A percentile compares a stretch with the other conserved stretches of the same genome.
Conservation (phyloP, 306 rosid genomes). For the Rosa chinensis region DNA sequence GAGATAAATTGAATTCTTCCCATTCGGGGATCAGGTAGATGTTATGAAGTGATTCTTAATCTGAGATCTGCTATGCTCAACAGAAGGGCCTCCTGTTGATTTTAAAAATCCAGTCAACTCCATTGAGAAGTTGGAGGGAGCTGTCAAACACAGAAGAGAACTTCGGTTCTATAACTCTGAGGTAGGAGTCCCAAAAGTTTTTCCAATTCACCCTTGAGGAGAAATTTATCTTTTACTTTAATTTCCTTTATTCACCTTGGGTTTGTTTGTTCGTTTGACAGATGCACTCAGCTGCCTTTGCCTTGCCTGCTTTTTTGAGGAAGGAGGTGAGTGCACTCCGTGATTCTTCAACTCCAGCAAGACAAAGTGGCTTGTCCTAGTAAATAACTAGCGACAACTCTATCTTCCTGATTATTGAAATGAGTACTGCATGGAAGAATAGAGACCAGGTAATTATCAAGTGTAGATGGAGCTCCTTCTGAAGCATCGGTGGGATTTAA, state of each 20-base stretch:
- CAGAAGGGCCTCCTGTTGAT: slow-evolving; percentile 84
- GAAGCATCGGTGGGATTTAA: neutral
- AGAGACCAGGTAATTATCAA: slow-evolving; percentile 11
- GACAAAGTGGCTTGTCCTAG: slow-evolving; percentile 10
- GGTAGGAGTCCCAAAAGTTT: slow-evolving; percentile 35
- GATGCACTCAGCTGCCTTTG: slow-evolving; percentile 92
- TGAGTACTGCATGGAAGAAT: slow-evolving; percentile 16
- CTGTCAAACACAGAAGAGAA: slow-evolving; percentile 65
- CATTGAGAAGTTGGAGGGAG: slow-evolving; percentile 83
- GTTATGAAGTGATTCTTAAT: neutral
- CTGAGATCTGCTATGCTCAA: slow-evolving; percentile 62
- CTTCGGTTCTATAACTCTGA: slow-evolving; percentile 87
- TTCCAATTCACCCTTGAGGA: neutral
- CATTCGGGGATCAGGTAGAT: neutral
- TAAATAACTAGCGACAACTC: neutral
- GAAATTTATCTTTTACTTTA: neutral
- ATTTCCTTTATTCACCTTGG: neutral
- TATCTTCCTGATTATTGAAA: slow-evolving; percentile 12
- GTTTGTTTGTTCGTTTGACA: slow-evolving; percentile 26
- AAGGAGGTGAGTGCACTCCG: slow-evolving; percentile 56
- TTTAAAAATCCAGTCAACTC: slow-evolving; percentile 82
- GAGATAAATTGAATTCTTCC: neutral
- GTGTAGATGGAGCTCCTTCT: neutral
- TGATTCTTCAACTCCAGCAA: slow-evolving; percentile 15
- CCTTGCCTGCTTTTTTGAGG: slow-evolving; percentile 71